Evolutionary conservation across 2,329 filamentous ascomycete genomes (phyloP).

Genomic region (Aspergillus texensis): DNA sequence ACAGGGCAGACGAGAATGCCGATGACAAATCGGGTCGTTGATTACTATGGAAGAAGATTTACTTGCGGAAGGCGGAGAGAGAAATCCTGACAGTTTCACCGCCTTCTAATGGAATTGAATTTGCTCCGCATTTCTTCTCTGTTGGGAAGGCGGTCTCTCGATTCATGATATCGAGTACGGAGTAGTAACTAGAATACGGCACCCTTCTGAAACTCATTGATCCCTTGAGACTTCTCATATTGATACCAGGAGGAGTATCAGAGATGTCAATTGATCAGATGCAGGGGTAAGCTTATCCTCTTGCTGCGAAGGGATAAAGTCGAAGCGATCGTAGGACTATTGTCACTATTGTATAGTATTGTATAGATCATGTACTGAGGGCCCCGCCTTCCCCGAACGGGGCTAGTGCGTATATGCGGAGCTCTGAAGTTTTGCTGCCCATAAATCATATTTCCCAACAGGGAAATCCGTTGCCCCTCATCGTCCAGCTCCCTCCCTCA

Average conservation of each 20-base stretch:
- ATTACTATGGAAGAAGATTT: slow-evolving; percentile 21
- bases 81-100: slow-evolving; percentile 23
- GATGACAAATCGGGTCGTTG: background rate
- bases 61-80: slow-evolving; percentile 18
- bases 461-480: slow-evolving; percentile 17
- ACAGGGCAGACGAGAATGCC: background rate
- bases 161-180: background rate
- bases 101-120: slow-evolving; percentile 1
- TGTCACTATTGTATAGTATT: too few species aligned
- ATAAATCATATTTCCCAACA: slow-evolving; percentile 17
- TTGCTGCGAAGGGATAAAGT: too few species aligned
- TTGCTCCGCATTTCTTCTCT: background rate
- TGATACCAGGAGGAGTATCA: background rate
- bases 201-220: background rate
- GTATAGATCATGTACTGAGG: too few species aligned
- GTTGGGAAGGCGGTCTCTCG: background rate
- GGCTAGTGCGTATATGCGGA: background rate
- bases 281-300: too few species aligned
- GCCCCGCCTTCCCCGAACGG: background rate
- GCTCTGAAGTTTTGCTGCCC: background rate
- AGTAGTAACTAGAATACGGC: background rate
- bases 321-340: too few species aligned
- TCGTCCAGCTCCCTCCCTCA: background rate
- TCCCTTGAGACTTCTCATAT: background rate
- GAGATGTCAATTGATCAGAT: background rate